Evolutionary conservation across 148 eudicot genomes (phyloP).

Genomic region (Fagopyrum homotropicum): DNA sequence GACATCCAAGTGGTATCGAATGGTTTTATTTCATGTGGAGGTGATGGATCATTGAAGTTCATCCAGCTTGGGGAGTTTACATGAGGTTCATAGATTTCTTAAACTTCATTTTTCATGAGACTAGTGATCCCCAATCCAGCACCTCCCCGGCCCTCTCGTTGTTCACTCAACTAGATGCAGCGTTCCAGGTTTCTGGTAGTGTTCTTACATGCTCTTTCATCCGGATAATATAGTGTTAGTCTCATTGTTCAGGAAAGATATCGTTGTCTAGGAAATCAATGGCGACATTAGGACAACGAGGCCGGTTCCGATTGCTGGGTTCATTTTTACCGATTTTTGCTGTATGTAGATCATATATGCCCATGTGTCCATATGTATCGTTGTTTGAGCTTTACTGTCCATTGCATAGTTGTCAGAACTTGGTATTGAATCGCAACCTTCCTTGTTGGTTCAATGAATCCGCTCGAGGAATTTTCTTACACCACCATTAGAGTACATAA

Average conservation of each 20-base stretch:
- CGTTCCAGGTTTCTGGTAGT: background rate
- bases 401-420: background rate
- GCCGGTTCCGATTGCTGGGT: background rate
- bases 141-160: too few species aligned
- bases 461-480: background rate
- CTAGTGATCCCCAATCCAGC: background rate
- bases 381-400: background rate
- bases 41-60: conserved; percentile 71
- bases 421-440: background rate
- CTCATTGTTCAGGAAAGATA: background rate
- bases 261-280: background rate
- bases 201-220: background rate
- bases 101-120: background rate
- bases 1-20: conserved; percentile 67
- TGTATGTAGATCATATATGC: background rate
- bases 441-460: background rate
- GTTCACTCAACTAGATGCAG: background rate
- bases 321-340: background rate
- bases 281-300: background rate
- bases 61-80: conserved; percentile 38
- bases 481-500: too few species aligned
- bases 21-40: conserved; percentile 85
- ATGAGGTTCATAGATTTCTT: conserved; percentile 11
- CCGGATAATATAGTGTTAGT: background rate
- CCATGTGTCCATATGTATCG: background rate